Conservation (phyloP, 768 basidiomycete genomes). For the Lentinus brumalis region DNA sequence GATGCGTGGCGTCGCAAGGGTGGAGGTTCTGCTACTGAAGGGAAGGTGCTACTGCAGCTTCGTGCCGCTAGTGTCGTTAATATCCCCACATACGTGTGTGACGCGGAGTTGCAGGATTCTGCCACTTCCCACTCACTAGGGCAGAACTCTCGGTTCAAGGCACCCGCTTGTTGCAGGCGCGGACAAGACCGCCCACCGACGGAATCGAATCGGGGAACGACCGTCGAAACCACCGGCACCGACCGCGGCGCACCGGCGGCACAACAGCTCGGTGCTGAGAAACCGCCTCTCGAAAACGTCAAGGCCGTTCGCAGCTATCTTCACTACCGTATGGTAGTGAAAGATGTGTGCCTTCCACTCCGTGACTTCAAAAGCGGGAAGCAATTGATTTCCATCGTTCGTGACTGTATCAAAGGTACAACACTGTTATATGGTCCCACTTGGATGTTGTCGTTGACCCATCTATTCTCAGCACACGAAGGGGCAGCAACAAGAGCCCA, state of each 20-base stretch:
- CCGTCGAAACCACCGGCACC: too few relatives aligned
- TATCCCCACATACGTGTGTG: slow-evolving; percentile 4
- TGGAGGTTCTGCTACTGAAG: slow-evolving; percentile 1
- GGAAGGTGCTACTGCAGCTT: background rate
- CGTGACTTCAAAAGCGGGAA: background rate
- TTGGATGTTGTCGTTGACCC: background rate
- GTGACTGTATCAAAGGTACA: slow-evolving; percentile 3
- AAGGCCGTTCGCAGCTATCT: background rate
- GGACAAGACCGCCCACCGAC: too few relatives aligned
- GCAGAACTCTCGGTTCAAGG: too few relatives aligned
- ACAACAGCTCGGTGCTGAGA: too few relatives aligned
- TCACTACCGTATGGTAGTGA: slow-evolving; percentile 13
- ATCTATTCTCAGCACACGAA: background rate
- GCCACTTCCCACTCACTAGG: too few relatives aligned
- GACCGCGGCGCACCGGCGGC: too few relatives aligned
- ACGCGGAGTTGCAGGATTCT: background rate
- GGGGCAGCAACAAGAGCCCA: background rate
- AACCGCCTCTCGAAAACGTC: background rate
- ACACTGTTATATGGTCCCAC: background rate
- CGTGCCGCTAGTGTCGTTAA: background rate
- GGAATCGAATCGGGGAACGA: too few relatives aligned
- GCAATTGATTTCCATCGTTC: slow-evolving; percentile 3
- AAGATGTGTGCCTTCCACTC: slow-evolving; percentile 9
- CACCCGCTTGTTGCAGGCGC: too few relatives aligned
- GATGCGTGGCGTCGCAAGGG: slow-evolving; percentile 9